Conservation (phyloP, 495 filamentous ascomycete genomes). For the Trichoderma orchidacearum region DNA sequence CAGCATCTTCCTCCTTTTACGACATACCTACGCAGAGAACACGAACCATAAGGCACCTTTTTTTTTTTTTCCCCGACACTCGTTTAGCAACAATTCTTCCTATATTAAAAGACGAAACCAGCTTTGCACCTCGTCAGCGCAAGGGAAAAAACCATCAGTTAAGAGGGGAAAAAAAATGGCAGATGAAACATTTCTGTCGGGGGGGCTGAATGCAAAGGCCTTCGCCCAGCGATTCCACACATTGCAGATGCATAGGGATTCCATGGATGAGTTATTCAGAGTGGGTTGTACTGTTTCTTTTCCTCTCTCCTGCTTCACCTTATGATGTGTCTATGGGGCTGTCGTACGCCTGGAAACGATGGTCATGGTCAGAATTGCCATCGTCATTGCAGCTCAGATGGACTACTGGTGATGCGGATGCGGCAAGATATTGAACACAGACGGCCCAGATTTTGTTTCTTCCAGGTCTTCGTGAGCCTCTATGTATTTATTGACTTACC, state of each 20-base stretch:
- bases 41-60: too few relatives aligned
- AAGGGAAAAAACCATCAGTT: not conserved
- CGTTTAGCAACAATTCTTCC: too few relatives aligned
- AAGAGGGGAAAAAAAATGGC: not conserved
- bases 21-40: too few relatives aligned
- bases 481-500: too few relatives aligned
- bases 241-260: conserved; percentile 19
- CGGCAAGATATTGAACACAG: too few relatives aligned
- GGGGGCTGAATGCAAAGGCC: conserved; percentile 5
- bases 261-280: conserved; percentile 22
- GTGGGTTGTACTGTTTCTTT: conserved; percentile 1
- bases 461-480: too few relatives aligned
- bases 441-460: too few relatives aligned
- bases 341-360: not conserved
- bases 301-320: not conserved
- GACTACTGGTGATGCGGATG: not conserved
- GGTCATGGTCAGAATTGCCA: not conserved
- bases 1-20: too few relatives aligned
- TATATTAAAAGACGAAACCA: too few relatives aligned
- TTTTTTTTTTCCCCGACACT: too few relatives aligned
- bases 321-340: not conserved
- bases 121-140: too few relatives aligned
- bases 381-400: not conserved
- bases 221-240: conserved; percentile 28
- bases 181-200: not conserved